phyloP scores from a whole-genome alignment of 208 protist species.

The Leishmania turanica region DNA sequence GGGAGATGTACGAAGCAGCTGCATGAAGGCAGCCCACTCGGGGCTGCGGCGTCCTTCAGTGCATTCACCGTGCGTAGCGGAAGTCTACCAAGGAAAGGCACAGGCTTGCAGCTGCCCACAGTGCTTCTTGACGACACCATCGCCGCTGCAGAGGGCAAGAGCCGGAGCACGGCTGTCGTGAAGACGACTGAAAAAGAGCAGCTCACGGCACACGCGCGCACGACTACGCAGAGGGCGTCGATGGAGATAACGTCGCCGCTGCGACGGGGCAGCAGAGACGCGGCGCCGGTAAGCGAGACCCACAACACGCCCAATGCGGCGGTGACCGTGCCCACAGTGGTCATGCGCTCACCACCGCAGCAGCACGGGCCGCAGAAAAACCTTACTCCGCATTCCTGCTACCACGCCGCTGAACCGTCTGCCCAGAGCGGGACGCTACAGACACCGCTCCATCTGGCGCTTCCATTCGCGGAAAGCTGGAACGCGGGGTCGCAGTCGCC shows the following conservation, averaged over 20 bases:
- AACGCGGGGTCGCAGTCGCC: background rate
- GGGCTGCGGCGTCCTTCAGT: background rate
- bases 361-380: background rate
- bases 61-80: background rate
- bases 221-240: slow-evolving; percentile 4
- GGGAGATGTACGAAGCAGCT: background rate
- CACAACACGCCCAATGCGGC: background rate
- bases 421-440: background rate
- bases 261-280: background rate
- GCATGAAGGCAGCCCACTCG: background rate
- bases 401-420: background rate
- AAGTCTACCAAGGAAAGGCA: slow-evolving; percentile 1
- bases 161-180: background rate
- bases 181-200: slow-evolving; percentile 3
- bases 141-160: background rate
- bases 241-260: background rate
- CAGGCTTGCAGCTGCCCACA: slow-evolving; percentile 13
- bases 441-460: background rate
- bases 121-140: slow-evolving; percentile 13
- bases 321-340: background rate
- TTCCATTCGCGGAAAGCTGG: background rate
- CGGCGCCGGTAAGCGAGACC: background rate
- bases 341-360: background rate
- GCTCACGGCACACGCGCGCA: slow-evolving; percentile 5
- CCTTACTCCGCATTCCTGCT: background rate